Evolutionary conservation across 805 yeast species (phyloP).

Genomic region (Spathaspora passalidarum): DNA sequence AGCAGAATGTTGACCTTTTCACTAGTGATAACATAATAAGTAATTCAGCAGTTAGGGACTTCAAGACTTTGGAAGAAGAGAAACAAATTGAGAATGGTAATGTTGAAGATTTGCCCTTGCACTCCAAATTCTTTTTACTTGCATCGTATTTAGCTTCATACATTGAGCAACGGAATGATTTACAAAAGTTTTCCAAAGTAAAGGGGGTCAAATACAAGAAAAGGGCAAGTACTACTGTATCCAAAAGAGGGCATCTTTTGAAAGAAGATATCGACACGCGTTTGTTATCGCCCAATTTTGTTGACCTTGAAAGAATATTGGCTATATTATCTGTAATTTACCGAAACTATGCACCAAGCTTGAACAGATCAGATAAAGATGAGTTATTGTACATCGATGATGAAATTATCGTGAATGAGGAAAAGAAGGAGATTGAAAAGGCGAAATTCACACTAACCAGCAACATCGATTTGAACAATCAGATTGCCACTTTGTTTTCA

Average conservation of each 20-base stretch:
- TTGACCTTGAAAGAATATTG: conserved; percentile 73
- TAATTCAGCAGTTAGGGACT: conserved; percentile 28
- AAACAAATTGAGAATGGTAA: conserved; percentile 14
- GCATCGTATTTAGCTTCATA: conserved; percentile 85
- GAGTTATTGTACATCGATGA: conserved; percentile 21
- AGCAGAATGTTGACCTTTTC: conserved; percentile 27
- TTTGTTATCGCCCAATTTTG: conserved; percentile 66
- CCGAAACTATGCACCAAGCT: conserved; percentile 34
- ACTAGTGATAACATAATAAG: conserved; percentile 27
- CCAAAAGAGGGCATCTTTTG: conserved; percentile 19
- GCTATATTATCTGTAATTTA: conserved; percentile 77
- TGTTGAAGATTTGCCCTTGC: conserved; percentile 49
- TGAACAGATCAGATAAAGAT: conserved; percentile 21
- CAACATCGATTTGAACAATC: conserved; percentile 50
- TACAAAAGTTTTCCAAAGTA: conserved; percentile 64
- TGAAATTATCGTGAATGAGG: conserved; percentile 33
- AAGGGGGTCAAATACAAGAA: conserved; percentile 32
- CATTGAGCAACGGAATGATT: conserved; percentile 66
- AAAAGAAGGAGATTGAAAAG: conserved; percentile 30
- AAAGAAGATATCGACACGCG: conserved; percentile 55
- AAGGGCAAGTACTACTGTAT: conserved; percentile 11
- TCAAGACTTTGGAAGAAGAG: conserved; percentile 21
- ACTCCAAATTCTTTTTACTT: conserved; percentile 68
- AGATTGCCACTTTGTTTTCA: conserved; percentile 57
- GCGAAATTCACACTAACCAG: conserved; percentile 33